phyloP scores from a whole-genome alignment of 2,329 filamentous ascomycete species.

The Daldinia eschscholtzii region DNA sequence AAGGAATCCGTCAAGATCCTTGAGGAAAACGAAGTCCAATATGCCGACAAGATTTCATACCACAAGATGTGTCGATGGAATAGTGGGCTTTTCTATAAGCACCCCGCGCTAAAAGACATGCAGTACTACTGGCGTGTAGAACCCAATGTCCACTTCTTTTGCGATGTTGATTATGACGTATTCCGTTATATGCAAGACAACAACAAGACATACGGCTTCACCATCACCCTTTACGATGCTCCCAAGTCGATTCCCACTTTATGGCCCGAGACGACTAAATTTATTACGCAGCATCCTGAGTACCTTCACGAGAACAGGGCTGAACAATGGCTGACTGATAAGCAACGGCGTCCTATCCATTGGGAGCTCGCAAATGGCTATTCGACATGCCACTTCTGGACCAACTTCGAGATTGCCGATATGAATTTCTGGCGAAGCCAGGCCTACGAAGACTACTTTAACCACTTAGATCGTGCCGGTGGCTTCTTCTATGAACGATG shows the following conservation, averaged over 20 bases:
- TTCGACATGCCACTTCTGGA: constrained; percentile 99
- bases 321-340: constrained; percentile 87
- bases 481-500: constrained; percentile 99
- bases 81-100: constrained; percentile 96
- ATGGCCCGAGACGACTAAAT: constrained; percentile 96
- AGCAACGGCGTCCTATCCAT: constrained; percentile 79
- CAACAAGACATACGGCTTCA: constrained; percentile 99
- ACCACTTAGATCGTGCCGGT: constrained; percentile 91
- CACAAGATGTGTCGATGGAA: constrained; percentile 99
- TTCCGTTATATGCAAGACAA: constrained; percentile 98
- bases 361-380: constrained; percentile 88
- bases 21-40: constrained; percentile 88
- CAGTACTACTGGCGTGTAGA: constrained; percentile 99
- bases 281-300: constrained; percentile 85
- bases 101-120: constrained; percentile 83
- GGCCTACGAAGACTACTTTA: constrained; percentile 94
- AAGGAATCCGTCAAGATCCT: constrained; percentile 86
- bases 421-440: constrained; percentile 93
- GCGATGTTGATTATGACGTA: constrained; percentile 97
- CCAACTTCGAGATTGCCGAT: constrained; percentile 96
- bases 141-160: constrained; percentile 99
- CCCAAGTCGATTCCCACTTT: constrained; percentile 86
- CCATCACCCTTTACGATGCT: constrained; percentile 95
- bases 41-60: constrained; percentile 89
- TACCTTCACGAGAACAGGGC: constrained; percentile 88